Evolutionary conservation across 2,329 filamentous ascomycete genomes (phyloP).

Genomic region (Purpureocillium takamizusanense): DNA sequence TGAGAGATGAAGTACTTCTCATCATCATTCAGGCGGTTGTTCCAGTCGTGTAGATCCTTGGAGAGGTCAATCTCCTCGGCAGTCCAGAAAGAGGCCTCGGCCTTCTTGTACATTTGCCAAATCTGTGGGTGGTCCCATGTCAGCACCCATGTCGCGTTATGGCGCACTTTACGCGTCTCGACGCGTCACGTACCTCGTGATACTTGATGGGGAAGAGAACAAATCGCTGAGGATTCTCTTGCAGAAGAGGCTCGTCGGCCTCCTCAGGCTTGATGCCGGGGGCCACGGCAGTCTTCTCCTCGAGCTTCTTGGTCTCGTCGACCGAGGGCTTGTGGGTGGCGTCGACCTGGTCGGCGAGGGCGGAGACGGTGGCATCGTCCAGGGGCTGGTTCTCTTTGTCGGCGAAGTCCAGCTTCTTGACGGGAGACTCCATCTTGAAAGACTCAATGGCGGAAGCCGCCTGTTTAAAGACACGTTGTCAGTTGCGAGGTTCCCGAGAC

Average conservation of each 20-base stretch:
- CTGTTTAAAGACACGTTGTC: conserved; percentile 44
- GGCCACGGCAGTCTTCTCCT: conserved; percentile 29
- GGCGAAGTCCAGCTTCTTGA: conserved; percentile 81
- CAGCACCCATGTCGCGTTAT: no score
- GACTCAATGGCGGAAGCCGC: conserved; percentile 78
- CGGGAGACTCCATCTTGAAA: conserved; percentile 86
- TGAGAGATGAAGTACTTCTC: conserved; percentile 98
- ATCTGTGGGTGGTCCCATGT: conserved; percentile 48
- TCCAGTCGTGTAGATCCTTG: conserved; percentile 98
- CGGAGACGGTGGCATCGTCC: conserved; percentile 38
- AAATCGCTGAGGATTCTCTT: conserved; percentile 93
- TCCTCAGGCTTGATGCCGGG: conserved; percentile 58
- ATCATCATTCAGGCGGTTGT: conserved; percentile 92
- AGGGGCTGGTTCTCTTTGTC: conserved; percentile 75
- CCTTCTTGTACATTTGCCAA: conserved; percentile 99
- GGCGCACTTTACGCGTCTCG: conserved; percentile 59
- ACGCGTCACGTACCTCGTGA: conserved; percentile 75
- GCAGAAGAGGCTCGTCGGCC: conserved; percentile 79
- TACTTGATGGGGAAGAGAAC: conserved; percentile 99
- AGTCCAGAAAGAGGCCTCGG: conserved; percentile 99
- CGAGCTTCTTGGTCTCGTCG: conserved; percentile 28
- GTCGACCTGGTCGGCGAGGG: conserved; percentile 47
- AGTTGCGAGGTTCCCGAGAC: conserved; percentile 11
- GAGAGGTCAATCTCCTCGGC: conserved; percentile 98
- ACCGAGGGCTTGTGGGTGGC: conserved; percentile 50